Conservation (phyloP, 768 basidiomycete genomes). For the Dioszegia crocea region DNA sequence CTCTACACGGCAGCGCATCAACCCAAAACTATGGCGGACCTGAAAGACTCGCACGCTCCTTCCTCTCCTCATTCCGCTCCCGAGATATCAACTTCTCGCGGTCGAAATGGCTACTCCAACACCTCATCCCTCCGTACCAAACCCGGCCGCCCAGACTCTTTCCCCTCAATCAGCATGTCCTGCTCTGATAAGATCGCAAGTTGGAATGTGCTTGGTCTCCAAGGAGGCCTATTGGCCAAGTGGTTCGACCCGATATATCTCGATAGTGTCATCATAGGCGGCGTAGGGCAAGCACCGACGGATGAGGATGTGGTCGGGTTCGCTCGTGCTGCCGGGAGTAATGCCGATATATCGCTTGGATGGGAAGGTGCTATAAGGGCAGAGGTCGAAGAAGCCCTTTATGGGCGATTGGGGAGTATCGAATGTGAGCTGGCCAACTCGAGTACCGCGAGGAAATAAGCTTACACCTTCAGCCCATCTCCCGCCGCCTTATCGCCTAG, state of each 20-base stretch:
- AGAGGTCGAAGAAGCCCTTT: conserved; percentile 70
- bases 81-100: conserved; percentile 51
- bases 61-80: neutral
- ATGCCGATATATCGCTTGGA: conserved; percentile 52
- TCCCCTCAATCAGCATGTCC: conserved; percentile 76
- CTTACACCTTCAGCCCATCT: conserved; percentile 50
- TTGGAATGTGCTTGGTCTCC: conserved; percentile 79
- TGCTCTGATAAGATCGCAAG: conserved; percentile 91
- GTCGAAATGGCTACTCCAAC: conserved; percentile 72
- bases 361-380: conserved; percentile 54
- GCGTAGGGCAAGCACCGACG: conserved; percentile 55
- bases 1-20: conserved; percentile 70
- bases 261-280: conserved; percentile 65
- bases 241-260: conserved; percentile 65
- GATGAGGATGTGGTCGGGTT: conserved; percentile 4
- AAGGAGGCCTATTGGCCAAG: conserved; percentile 68
- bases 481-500: conserved; percentile 55
- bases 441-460: no score
- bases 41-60: conserved; percentile 12
- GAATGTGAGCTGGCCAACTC: conserved; percentile 34
- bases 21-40: conserved; percentile 64
- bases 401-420: conserved; percentile 54
- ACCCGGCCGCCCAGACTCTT: conserved; percentile 85
- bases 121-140: conserved; percentile 82
- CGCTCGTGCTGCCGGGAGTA: neutral